phyloP scores from a whole-genome alignment of 345 rosid species.

The Sisymbrium irio region DNA sequence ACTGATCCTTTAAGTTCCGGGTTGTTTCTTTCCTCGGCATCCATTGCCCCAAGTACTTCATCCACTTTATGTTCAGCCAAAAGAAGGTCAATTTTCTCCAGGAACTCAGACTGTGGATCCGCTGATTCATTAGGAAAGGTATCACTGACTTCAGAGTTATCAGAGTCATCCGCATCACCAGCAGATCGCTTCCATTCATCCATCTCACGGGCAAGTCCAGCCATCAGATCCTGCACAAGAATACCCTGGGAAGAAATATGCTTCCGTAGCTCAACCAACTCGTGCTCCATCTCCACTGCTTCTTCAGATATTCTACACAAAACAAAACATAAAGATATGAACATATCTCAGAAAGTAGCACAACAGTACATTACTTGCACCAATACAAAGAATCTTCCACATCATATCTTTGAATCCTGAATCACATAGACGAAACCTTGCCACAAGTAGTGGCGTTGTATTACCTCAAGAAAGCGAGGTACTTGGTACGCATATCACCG shows the following conservation, averaged over 20 bases:
- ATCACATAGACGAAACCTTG: background rate
- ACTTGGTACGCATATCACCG: conserved; percentile 75
- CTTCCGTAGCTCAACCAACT: conserved; percentile 74
- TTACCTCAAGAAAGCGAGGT: conserved; percentile 87
- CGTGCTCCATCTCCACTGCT: conserved; percentile 94
- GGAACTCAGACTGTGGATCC: conserved; percentile 39
- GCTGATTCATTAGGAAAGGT: conserved; percentile 35
- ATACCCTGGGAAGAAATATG: conserved; percentile 87
- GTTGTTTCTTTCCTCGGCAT: conserved; percentile 64
- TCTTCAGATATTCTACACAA: conserved; percentile 81
- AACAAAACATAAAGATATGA: conserved; percentile 14
- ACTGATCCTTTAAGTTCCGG: conserved; percentile 56
- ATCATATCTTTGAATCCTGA: background rate
- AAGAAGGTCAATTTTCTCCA: conserved; percentile 74
- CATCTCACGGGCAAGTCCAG: conserved; percentile 70
- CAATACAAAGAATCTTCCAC: background rate
- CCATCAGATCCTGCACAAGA: conserved; percentile 83
- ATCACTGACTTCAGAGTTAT: conserved; percentile 33
- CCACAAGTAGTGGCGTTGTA: background rate
- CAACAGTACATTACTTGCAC: background rate
- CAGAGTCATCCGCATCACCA: conserved; percentile 37
- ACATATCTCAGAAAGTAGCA: conserved; percentile 14
- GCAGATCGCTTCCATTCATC: conserved; percentile 59
- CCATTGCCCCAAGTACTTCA: conserved; percentile 67
- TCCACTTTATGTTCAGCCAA: conserved; percentile 84